A percentile compares a stretch with the other conserved stretches of the same genome.
phyloP scores from a whole-genome alignment of 208 protist species.

The Trypanosoma avium region DNA sequence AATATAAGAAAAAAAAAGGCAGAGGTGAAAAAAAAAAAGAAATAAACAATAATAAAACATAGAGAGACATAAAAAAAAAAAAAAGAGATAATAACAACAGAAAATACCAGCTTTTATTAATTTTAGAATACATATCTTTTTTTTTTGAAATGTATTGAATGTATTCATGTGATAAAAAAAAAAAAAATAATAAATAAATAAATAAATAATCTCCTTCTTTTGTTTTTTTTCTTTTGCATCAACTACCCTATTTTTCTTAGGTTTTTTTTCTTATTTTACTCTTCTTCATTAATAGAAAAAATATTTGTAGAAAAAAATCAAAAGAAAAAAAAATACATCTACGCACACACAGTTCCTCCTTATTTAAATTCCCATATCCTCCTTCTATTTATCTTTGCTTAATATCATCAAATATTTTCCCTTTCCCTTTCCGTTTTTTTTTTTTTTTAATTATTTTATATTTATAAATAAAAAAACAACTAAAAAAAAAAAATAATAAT shows the following conservation, averaged over 20 bases:
- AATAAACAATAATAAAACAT: background rate
- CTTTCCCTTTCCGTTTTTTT: background rate
- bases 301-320: no score
- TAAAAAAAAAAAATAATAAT: background rate
- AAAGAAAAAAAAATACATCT: no score
- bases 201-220: background rate
- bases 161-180: no score
- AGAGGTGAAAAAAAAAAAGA: background rate
- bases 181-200: slow-evolving; percentile 10
- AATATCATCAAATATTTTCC: no score
- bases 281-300: no score
- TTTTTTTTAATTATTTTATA: background rate
- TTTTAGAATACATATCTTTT: no score
- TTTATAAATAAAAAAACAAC: background rate
- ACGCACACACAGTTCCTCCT: no score
- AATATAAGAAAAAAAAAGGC: background rate
- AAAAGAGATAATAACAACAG: background rate
- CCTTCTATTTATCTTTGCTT: no score
- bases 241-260: background rate
- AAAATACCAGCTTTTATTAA: background rate
- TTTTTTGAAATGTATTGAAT: no score
- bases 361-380: no score
- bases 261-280: background rate
- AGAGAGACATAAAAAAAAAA: background rate
- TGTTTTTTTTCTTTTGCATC: background rate